Evolutionary conservation across 1,139 yeast species (phyloP), one percentile per base, ranked within the genome.

Genomic region (Taphrina betulina): DNA sequence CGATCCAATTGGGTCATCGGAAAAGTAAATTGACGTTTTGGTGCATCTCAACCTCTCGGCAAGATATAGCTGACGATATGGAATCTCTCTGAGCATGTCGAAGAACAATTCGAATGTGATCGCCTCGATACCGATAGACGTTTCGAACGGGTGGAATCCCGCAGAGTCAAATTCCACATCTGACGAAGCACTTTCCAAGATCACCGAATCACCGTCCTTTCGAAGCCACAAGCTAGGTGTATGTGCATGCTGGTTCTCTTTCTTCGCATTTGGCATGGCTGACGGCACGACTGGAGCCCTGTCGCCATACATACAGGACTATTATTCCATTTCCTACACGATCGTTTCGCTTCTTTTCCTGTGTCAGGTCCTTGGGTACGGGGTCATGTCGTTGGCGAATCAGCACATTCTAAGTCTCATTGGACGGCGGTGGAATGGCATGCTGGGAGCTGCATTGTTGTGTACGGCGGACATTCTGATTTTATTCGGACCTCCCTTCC

Each of bases 281-380:
- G 79, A 76, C 63, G 78, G 78, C 17, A 72, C 77, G 0, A 78
- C 78, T 0, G 79, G 79, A 52, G 78, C 78, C 2, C 64, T 76
- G 24, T 68, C 76, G 55, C 79, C 78, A 3, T 68, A 68, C 57
- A 74, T 76, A 5, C 78, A 76, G 57, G 62, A 60, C 16, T 66
- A 68, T 55, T 62, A 62, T 64, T 60, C 62, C 31, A 66, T 75
- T 55, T 66, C 67, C 19, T 76, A 75, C 62, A 68, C 78, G 2
- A 64, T 70, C 8, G 75, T 74, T 4, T 75, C 79, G 17, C 66
- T 73, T 58, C 71, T 76, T 57, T 76, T 79, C 78, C 68, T 76
- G 63, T 64, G 75, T 16, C 75, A 72, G 62, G 78, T 79, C 0
- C 59, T 68, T 1, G 79, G 79, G 10, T 76, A 72, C 61, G 73